Evolutionary conservation across 805 yeast species (phyloP), one percentile per base, ranked within the genome.

Genomic region (Diddensiella transvaalensis): DNA sequence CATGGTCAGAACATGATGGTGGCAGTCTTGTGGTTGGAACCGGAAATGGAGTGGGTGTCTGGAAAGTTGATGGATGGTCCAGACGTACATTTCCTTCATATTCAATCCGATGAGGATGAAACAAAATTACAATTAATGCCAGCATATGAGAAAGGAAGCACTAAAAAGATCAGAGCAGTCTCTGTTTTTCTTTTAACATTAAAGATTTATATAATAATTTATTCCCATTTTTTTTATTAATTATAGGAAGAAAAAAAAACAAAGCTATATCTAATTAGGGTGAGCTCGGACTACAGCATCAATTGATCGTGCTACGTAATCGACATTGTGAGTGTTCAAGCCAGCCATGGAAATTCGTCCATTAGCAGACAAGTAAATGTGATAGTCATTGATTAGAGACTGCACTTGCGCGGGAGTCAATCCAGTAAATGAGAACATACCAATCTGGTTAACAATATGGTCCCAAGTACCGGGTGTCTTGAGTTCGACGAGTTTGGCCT

Each of bases 361-460:
- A 47, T 85, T 79, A 40, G 80, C 65, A 18, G 87, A 87, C 66
- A 90, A 66, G 66, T 91, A 91, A 41, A 91, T 82, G 26, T 83
- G 96, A 66, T 83, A 95, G 58, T 83, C 78, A 49, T 76, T 64
- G 60, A 87, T 95, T 53, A 90, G 75, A 56, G 85, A 76, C 44
- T 75, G 77, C 47, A 85, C 96, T 80, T 87, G 91, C 26, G 78
- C 83, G 23, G 84, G 72, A 3, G 77, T 69, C 59, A 91, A 76
- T 1, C 96, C 99, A 24, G 98, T 91, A 72, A 83, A 91, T 30
- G 96, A 88, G 67, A 91, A 91, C 98, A 91, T 91, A 60, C 99
- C 99, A 53, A 87, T 85, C 74, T 93, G 99, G 55, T 75, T 74
- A 41, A 82, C 83, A 61, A 91, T 87, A 70, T 91, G 98, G 57